These are phyloP conservation scores for Cyclotella distinguenda DNA, from an alignment of 108 stramenopile genomes.

Conservation along the genomic window DNA sequence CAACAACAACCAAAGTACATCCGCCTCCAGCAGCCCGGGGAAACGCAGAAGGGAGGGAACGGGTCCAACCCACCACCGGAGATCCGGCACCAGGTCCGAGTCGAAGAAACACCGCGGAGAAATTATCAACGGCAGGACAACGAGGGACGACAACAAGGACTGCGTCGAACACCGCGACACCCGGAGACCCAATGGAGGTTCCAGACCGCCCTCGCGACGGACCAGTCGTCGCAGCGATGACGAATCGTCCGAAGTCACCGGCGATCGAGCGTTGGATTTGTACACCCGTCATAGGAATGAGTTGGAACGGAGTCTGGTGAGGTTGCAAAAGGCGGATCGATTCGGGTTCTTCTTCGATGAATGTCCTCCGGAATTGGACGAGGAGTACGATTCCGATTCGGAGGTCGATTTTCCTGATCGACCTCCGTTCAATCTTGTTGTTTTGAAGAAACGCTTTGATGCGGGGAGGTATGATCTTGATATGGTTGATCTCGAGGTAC, in stretches of 20 bases:
- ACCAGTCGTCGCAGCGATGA: slow-evolving; percentile 24
- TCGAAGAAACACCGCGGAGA: too few relatives aligned
- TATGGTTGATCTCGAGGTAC: slow-evolving; percentile 44
- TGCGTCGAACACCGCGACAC: neutral
- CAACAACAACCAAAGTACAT: too few relatives aligned
- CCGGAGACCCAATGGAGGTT: neutral
- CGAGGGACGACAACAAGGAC: neutral
- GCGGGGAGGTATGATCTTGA: slow-evolving; percentile 71
- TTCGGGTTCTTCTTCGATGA: slow-evolving; percentile 69
- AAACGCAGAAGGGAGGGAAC: too few relatives aligned
- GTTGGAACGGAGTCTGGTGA: slow-evolving; percentile 62
- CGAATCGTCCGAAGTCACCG: slow-evolving; percentile 3
- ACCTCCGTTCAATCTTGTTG: slow-evolving; percentile 67
- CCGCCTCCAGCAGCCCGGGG: too few relatives aligned
- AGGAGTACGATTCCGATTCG: slow-evolving; percentile 39
- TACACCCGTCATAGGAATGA: slow-evolving; percentile 68
- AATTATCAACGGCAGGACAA: neutral
- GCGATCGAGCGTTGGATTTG: slow-evolving; percentile 29
- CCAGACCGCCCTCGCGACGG: neutral
- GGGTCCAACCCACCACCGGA: too few relatives aligned
- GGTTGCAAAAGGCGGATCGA: slow-evolving; percentile 74
- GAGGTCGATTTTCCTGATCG: slow-evolving; percentile 43
- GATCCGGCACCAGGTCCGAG: too few relatives aligned
- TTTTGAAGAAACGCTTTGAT: slow-evolving; percentile 61
- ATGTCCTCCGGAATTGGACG: slow-evolving; percentile 65